Base-by-base conservation (phyloP, 352 stramenopile species). In the Aphanomyces invadans region DNA sequence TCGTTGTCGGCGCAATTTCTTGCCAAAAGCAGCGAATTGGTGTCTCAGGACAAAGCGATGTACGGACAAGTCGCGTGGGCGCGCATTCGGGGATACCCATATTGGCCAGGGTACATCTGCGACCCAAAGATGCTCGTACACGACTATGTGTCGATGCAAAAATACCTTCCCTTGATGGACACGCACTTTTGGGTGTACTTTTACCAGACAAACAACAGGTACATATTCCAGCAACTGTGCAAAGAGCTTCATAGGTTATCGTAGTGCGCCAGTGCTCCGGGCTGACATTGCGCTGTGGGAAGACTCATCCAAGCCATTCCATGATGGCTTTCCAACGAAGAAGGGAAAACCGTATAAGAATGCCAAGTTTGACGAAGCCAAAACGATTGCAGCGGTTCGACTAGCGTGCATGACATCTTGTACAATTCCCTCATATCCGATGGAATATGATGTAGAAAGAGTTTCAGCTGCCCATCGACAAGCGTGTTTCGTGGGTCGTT, bases 61-160 rank as follows among this genome's bases (percentile, higher is more conserved):
- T 93, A 87, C 70, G 85, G 85, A 51, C 67, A 80, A 59, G 84
- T 93, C 48, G 80, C 85, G 52, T 93, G 85, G 85, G 81, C 76
- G n/a, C 88, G 86, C 59, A 93, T 93, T 82, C 74, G 72, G 7
- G 77, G 85, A 2, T 93, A 84, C 56, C 85, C 85, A 39, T 93
- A 86, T 72, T 93, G 85, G 85, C 85, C 85, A 23, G 81, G 74
- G 28, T 70, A 92, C 46, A 87, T 93, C 60, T 80, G 75, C 21
- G 80, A 91, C 53, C 85, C 83, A 21, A 71, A 76, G 0, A 49
- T 52, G 21, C 55, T 64, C 19, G 12, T 38, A 11, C 32, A 57
- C 29, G 36, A 64, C 36, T n/a, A 48, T 4, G 15, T 31, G 21
- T 52, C 55, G 38, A 51, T 64, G 19, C 21, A 52, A 19, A 45